Base-by-base conservation (phyloP, 148 eudicot genomes). In the Fagopyrum esculentum region DNA sequence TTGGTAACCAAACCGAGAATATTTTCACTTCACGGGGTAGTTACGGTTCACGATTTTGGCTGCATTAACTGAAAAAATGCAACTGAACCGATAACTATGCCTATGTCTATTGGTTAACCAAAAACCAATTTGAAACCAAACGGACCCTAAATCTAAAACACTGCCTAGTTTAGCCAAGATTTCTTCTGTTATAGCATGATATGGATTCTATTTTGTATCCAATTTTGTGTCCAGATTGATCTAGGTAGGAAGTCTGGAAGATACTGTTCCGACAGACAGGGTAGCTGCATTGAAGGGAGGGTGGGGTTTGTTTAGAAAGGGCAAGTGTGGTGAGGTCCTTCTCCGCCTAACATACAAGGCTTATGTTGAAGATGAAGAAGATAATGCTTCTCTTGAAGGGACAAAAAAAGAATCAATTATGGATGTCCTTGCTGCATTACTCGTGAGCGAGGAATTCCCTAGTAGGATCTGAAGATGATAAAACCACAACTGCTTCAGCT, bases 381-480 rank as follows among this genome's bases (percentile, higher is more conserved):
- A 89, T 51, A 78, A 61, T 56, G 80, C 61, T 76, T 76, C 76
- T 4, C 69, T 84, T 29, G 43, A 69, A 69, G 56, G 60, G 64
- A 76, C 77, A 10, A 88, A 83, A 60, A 91, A 81, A 75, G 97
- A 94, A 77, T 86, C 98, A 30, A 86, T 90, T 71, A 90, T 91
- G 93, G 89, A 90, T 84, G 96, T 87, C 82, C 86, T 94, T 82
- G 93, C 97, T 69, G 98, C 98, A 17, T 80, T 90, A 77, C 79
- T 94, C 78, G 92, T 94, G 52, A 94, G 98, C 75, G 97, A 94
- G 82, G 98, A 94, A 80, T 94, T 94, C 73, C 97, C 87, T 94
- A 48, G 93, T 91, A 69, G 83, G 91, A 29, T 89, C 97, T 19
- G 98, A 94, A 82, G 80, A 79, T 61, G 81, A 83, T 73, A 56